phyloP scores from a whole-genome alignment of 495 filamentous ascomycete species.

The Apiosordaria backusii region DNA sequence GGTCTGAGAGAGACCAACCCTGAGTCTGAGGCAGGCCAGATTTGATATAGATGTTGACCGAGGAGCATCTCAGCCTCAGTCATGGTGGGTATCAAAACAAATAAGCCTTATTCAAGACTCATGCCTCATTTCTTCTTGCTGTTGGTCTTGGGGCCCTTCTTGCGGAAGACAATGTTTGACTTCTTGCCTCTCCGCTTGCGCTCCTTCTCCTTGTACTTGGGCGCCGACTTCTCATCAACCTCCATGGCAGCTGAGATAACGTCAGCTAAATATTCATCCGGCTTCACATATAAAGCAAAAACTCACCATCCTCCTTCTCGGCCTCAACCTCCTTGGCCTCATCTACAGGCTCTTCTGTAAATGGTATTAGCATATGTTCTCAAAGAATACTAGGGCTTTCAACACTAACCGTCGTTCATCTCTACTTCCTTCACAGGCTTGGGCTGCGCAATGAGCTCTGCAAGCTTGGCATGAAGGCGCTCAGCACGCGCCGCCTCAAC shows the following conservation, averaged over 20 bases:
- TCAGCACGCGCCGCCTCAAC: slow-evolving; percentile 69
- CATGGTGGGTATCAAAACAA: background rate
- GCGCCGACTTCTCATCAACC: slow-evolving; percentile 37
- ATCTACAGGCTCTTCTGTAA: slow-evolving; percentile 14
- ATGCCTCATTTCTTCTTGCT: slow-evolving; percentile 40
- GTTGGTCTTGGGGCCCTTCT: slow-evolving; percentile 44
- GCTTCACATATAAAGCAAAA: background rate
- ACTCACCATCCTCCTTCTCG: slow-evolving; percentile 38
- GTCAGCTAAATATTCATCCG: slow-evolving; percentile 14
- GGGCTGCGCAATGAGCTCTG: slow-evolving; percentile 68
- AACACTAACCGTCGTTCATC: slow-evolving; percentile 30
- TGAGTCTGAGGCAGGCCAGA: background rate
- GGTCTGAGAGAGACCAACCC: background rate
- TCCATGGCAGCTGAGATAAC: slow-evolving; percentile 42
- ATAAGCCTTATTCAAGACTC: background rate
- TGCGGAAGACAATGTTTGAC: slow-evolving; percentile 52
- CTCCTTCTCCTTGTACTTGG: slow-evolving; percentile 40
- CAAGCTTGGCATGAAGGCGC: slow-evolving; percentile 74
- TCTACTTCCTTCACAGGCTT: slow-evolving; percentile 46
- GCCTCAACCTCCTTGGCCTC: slow-evolving; percentile 20
- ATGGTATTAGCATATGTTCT: slow-evolving; percentile 4
- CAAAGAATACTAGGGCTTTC: background rate
- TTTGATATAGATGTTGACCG: background rate
- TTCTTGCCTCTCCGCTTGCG: slow-evolving; percentile 47
- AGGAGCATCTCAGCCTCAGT: too few relatives aligned